These are phyloP conservation scores for Colletotrichum camelliae DNA, from an alignment of 2,329 filamentous ascomycete species.

Conservation along the genomic window DNA sequence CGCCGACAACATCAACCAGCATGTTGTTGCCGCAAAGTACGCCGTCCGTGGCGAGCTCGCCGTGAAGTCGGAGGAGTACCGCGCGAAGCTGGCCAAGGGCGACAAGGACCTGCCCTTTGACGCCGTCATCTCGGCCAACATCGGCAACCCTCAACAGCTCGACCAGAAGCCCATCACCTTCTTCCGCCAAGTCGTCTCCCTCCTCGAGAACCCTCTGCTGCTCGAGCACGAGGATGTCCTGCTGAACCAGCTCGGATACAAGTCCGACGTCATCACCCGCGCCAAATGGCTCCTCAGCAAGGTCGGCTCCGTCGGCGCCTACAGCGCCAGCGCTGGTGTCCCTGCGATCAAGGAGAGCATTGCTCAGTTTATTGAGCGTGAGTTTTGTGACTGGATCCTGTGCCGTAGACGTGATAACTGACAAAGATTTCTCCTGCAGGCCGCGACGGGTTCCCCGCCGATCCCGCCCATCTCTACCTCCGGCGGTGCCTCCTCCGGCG, in stretches of 20 bases:
- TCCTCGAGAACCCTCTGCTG: slow-evolving; percentile 88
- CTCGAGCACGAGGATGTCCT: slow-evolving; percentile 85
- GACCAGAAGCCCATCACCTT: slow-evolving; percentile 99
- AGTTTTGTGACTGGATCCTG: slow-evolving; percentile 32
- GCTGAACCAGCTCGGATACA: slow-evolving; percentile 78
- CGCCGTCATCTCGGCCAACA: slow-evolving; percentile 94
- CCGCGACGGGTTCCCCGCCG: slow-evolving; percentile 87
- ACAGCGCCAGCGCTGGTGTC: slow-evolving; percentile 91
- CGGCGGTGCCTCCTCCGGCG: slow-evolving; percentile 89
- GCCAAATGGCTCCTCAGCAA: slow-evolving; percentile 82
- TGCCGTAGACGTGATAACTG: not conserved
- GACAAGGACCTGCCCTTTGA: slow-evolving; percentile 76
- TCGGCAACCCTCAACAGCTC: slow-evolving; percentile 97
- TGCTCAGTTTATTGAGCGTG: slow-evolving; percentile 89
- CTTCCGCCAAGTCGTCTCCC: slow-evolving; percentile 93
- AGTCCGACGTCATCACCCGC: slow-evolving; percentile 85
- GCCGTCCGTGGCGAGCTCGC: slow-evolving; percentile 96
- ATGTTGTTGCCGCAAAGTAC: slow-evolving; percentile 88
- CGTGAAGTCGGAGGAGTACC: slow-evolving; percentile 90
- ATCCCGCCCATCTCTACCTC: slow-evolving; percentile 86
- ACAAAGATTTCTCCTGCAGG: slow-evolving; percentile 45
- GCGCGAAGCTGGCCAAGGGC: slow-evolving; percentile 71
- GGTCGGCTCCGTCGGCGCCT: slow-evolving; percentile 91
- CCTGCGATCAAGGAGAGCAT: slow-evolving; percentile 87
- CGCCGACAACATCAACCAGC: slow-evolving; percentile 89